Evolutionary conservation across 2,329 filamentous ascomycete genomes (phyloP).

Genomic region (Grosmannia penicillata): DNA sequence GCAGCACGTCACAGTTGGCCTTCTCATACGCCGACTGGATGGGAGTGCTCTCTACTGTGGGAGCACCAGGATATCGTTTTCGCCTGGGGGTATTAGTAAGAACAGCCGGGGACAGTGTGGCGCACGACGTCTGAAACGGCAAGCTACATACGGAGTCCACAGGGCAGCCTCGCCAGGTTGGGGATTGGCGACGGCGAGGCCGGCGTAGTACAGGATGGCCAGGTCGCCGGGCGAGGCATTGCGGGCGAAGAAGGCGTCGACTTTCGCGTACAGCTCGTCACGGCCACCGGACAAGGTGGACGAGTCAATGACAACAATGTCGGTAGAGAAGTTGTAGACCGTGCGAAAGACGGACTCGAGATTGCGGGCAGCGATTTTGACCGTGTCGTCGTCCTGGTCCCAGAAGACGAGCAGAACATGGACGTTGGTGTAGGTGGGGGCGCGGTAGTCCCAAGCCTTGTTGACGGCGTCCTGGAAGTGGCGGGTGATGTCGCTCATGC

Average conservation of each 20-base stretch:
- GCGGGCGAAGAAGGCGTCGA: constrained; percentile 3
- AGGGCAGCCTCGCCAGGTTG: constrained; percentile 1
- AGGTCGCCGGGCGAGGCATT: constrained; percentile 5
- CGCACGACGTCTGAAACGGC: too few relatives aligned
- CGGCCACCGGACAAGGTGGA: not conserved
- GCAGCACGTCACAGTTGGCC: constrained; percentile 8
- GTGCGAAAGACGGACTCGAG: constrained; percentile 7
- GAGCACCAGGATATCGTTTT: not conserved
- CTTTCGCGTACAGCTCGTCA: constrained; percentile 2
- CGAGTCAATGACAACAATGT: constrained; percentile 3
- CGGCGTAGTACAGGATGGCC: constrained; percentile 11
- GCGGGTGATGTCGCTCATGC: constrained; percentile 8
- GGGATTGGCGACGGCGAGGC: constrained; percentile 4
- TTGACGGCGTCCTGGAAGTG: constrained; percentile 7
- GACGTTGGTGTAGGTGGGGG: constrained; percentile 7
- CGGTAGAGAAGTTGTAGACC: constrained; percentile 6
- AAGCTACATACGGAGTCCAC: constrained; percentile 8
- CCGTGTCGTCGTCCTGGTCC: constrained; percentile 5
- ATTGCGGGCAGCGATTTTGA: not conserved
- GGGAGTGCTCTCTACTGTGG: constrained; percentile 3
- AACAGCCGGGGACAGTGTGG: not conserved
- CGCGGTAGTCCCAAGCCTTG: constrained; percentile 7
- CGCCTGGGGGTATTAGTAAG: constrained; percentile 2
- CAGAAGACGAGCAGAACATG: constrained; percentile 9
- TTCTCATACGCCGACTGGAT: constrained; percentile 9